These are phyloP conservation scores for Penicillium arizonense DNA, from an alignment of 495 filamentous ascomycete species.

Conservation along the genomic window DNA sequence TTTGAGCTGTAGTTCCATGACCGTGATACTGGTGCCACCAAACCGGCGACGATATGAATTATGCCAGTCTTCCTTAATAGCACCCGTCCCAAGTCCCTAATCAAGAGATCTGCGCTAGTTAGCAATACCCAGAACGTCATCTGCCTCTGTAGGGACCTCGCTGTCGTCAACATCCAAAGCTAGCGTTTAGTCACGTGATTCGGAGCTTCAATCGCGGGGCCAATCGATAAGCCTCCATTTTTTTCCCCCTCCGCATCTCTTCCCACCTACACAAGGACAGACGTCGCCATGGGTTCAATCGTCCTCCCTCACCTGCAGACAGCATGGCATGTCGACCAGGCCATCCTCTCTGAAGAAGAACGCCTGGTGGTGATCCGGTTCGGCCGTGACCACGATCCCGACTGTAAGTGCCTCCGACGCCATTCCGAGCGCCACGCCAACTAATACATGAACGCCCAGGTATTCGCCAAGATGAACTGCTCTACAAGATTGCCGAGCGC, in stretches of 20 bases:
- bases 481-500: conserved; percentile 65
- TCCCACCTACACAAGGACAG: background rate
- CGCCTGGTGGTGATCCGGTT: conserved; percentile 95
- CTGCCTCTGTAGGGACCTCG: background rate
- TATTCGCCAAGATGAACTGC: conserved; percentile 92
- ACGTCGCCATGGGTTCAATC: conserved; percentile 74
- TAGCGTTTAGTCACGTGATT: conserved; percentile 16
- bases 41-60: too few relatives aligned
- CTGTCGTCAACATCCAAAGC: background rate
- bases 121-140: background rate
- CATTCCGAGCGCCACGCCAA: background rate
- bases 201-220: conserved; percentile 18
- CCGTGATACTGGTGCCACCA: too few relatives aligned
- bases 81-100: background rate
- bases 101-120: background rate
- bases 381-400: conserved; percentile 74
- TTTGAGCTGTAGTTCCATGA: too few relatives aligned
- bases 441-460: conserved; percentile 34
- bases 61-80: too few relatives aligned
- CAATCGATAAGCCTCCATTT: conserved; percentile 23
- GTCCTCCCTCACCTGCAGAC: conserved; percentile 89
- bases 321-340: conserved; percentile 96
- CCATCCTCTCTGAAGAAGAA: conserved; percentile 89
- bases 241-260: background rate
- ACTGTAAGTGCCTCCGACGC: conserved; percentile 33